Evolutionary conservation across 2,329 filamentous ascomycete genomes (phyloP).

Genomic region (Akanthomyces lecanii): DNA sequence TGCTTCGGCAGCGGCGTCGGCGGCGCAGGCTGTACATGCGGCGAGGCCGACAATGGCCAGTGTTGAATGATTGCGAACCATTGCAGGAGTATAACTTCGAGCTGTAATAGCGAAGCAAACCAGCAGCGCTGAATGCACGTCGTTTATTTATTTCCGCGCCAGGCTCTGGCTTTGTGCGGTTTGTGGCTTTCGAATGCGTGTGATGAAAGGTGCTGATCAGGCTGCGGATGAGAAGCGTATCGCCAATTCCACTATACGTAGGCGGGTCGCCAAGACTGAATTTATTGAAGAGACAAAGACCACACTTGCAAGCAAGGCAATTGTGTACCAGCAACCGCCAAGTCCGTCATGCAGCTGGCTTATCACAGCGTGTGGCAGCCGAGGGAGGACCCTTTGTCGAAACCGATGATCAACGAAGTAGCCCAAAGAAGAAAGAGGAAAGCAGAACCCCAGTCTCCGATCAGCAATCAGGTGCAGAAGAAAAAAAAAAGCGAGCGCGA

Average conservation of each 20-base stretch:
- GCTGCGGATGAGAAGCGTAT: background rate
- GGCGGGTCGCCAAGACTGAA: background rate
- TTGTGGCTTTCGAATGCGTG: no score
- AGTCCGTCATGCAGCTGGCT: background rate
- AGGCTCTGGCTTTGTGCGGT: background rate
- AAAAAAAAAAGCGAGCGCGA: background rate
- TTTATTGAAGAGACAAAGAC: background rate
- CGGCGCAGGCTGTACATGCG: background rate
- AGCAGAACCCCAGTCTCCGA: background rate
- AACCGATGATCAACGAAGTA: background rate
- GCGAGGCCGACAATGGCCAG: background rate
- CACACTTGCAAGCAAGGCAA: background rate
- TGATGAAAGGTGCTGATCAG: no score
- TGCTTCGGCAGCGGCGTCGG: background rate
- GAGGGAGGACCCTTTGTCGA: background rate
- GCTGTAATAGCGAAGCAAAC: background rate
- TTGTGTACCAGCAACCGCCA: background rate
- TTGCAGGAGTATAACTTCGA: background rate
- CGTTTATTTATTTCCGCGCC: background rate
- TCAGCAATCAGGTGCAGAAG: background rate
- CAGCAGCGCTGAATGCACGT: background rate
- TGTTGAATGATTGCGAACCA: background rate
- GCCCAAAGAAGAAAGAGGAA: background rate
- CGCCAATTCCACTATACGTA: background rate
- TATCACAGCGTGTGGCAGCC: background rate